Conservation (phyloP, 495 filamentous ascomycete genomes). For the Penicillium ochrochloron region DNA sequence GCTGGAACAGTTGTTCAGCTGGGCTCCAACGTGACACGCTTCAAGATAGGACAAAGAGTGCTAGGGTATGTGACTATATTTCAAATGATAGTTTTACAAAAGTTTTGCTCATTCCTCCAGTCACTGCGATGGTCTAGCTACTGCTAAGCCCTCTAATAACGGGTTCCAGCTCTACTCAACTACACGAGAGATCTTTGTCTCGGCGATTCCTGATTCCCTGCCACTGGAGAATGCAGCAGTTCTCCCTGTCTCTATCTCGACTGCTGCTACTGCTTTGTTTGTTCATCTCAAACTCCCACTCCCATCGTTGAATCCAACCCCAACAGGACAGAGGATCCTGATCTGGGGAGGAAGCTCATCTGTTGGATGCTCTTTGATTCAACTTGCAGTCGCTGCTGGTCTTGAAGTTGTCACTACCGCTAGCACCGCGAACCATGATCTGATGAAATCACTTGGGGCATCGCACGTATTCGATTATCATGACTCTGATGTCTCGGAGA, state of each 20-base stretch:
- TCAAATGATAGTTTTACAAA: not conserved
- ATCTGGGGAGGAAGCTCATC: constrained; percentile 44
- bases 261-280: constrained; percentile 53
- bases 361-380: constrained; percentile 40
- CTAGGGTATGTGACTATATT: constrained; percentile 36
- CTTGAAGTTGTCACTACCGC: constrained; percentile 44
- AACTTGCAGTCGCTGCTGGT: constrained; percentile 40
- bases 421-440: constrained; percentile 36
- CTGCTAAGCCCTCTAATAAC: constrained; percentile 27
- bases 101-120: not conserved
- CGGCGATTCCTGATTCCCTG: constrained; percentile 44
- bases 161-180: constrained; percentile 41
- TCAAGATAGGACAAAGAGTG: constrained; percentile 49
- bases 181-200: constrained; percentile 26
- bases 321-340: constrained; percentile 33
- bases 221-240: constrained; percentile 48
- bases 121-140: constrained; percentile 22
- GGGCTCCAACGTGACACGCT: constrained; percentile 37
- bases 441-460: constrained; percentile 43
- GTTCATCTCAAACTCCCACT: constrained; percentile 38
- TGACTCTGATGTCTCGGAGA: constrained; percentile 28
- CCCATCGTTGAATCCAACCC: constrained; percentile 25
- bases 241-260: constrained; percentile 52
- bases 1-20: constrained; percentile 46
- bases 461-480: constrained; percentile 44